phyloP scores from a whole-genome alignment of 1,139 yeast genomes.

The Diutina pseudorugosa region DNA sequence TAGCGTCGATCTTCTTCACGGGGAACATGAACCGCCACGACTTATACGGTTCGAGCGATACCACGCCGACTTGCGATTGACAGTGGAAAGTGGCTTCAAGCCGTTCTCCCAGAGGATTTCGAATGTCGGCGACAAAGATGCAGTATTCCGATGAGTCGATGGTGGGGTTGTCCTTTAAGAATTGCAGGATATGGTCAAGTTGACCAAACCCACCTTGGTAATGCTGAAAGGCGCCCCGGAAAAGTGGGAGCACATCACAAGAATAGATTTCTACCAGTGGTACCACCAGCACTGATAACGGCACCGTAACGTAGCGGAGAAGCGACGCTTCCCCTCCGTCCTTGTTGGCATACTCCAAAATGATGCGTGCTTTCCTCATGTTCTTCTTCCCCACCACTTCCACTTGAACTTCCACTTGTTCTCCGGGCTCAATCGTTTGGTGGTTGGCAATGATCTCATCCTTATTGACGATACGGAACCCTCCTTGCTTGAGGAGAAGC shows the following conservation, averaged over 20 bases:
- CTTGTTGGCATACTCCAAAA: conserved; percentile 53
- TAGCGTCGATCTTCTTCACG: conserved; percentile 37
- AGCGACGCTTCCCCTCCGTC: conserved; percentile 4
- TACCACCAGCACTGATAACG: conserved; percentile 55
- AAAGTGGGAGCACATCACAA: conserved; percentile 54
- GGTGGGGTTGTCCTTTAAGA: conserved; percentile 13
- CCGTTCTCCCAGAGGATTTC: conserved; percentile 56
- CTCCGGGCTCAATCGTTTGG: conserved; percentile 19
- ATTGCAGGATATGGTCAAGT: conserved; percentile 10
- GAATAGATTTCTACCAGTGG: conserved; percentile 66
- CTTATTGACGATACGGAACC: conserved; percentile 37
- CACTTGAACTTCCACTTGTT: conserved; percentile 33
- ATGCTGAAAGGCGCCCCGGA: conserved; percentile 8
- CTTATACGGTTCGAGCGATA: conserved; percentile 29
- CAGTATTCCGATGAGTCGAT: conserved; percentile 40
- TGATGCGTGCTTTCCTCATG: conserved; percentile 51
- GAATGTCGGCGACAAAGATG: conserved; percentile 51
- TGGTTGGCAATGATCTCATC: conserved; percentile 21
- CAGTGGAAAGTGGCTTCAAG: conserved; percentile 6
- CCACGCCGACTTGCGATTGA: not conserved
- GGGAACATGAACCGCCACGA: conserved; percentile 63
- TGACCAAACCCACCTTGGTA: conserved; percentile 10
- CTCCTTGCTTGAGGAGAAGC: conserved; percentile 44
- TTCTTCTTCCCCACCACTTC: conserved; percentile 66
- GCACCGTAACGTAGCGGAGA: conserved; percentile 32